phyloP scores from a whole-genome alignment of 805 yeast species.

The Debaryomyces castellii region DNA sequence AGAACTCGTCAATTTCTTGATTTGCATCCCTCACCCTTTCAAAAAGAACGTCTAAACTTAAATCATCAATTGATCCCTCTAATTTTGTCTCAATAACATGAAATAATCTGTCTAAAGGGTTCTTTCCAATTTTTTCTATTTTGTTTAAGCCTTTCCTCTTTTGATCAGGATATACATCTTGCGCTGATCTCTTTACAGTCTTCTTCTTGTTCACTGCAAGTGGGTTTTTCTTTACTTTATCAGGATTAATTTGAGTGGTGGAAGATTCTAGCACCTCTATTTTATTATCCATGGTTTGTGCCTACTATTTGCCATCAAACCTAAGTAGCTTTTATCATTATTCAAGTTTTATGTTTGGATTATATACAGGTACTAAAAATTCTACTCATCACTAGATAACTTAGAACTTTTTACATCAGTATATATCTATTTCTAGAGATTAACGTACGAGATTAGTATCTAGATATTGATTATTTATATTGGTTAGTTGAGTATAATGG shows the following conservation, averaged over 20 bases:
- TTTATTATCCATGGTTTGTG: conserved; percentile 17
- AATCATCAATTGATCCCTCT: conserved; percentile 21
- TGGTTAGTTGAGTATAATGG: neutral
- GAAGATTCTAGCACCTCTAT: conserved; percentile 14
- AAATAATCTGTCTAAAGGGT: conserved; percentile 38
- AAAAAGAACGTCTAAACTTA: conserved; percentile 16
- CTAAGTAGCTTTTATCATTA: neutral
- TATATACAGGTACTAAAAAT: neutral
- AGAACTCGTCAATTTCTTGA: conserved; percentile 1
- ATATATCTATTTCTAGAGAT: neutral
- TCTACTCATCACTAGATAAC: neutral
- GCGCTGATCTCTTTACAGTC: conserved; percentile 29
- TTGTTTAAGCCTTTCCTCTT: conserved; percentile 32
- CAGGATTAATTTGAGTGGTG: neutral
- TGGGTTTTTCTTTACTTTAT: conserved; percentile 24
- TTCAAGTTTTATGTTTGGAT: neutral
- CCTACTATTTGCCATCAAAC: neutral
- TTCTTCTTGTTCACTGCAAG: conserved; percentile 23
- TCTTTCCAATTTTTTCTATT: conserved; percentile 25
- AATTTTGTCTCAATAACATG: conserved; percentile 24
- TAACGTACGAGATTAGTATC: too few relatives aligned
- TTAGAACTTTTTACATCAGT: neutral
- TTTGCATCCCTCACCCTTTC: conserved; percentile 7
- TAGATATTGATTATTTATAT: neutral
- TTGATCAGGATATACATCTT: conserved; percentile 25